phyloP scores from a whole-genome alignment of 805 yeast genomes.

The Lachancea waltii region DNA sequence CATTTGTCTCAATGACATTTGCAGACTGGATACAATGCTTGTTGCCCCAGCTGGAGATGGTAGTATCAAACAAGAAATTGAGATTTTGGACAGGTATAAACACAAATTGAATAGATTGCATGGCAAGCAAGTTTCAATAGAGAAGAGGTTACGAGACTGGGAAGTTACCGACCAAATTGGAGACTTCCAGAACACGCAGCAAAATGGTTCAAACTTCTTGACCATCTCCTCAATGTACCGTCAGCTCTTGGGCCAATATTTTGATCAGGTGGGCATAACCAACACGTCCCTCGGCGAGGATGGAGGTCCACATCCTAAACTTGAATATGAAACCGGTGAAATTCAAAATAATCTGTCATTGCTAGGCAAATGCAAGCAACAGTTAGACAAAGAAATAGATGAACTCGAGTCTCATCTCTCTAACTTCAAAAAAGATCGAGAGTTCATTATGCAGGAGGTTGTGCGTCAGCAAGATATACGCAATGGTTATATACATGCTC shows the following conservation, averaged over 20 bases:
- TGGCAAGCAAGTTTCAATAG: neutral
- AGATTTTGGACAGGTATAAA: conserved; percentile 9
- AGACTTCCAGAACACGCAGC: conserved; percentile 1
- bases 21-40: conserved; percentile 21
- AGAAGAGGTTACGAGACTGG: neutral
- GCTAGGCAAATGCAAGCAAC: conserved; percentile 10
- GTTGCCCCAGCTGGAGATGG: conserved; percentile 23
- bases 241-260: conserved; percentile 17
- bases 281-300: conserved; percentile 20
- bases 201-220: neutral
- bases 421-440: conserved; percentile 21
- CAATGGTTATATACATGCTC: conserved; percentile 10
- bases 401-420: conserved; percentile 19
- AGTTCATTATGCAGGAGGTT: conserved; percentile 22
- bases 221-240: conserved; percentile 18
- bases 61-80: conserved; percentile 18
- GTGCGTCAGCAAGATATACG: conserved; percentile 13
- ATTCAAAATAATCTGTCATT: conserved; percentile 9
- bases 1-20: conserved; percentile 26
- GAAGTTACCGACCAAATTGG: neutral
- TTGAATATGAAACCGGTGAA: neutral
- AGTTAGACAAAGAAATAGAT: conserved; percentile 15
- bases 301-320: no score
- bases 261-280: conserved; percentile 21
- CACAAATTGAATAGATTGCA: conserved; percentile 11